Conservation (phyloP, 169 alveolate species). For the Plasmodium fragile region DNA sequence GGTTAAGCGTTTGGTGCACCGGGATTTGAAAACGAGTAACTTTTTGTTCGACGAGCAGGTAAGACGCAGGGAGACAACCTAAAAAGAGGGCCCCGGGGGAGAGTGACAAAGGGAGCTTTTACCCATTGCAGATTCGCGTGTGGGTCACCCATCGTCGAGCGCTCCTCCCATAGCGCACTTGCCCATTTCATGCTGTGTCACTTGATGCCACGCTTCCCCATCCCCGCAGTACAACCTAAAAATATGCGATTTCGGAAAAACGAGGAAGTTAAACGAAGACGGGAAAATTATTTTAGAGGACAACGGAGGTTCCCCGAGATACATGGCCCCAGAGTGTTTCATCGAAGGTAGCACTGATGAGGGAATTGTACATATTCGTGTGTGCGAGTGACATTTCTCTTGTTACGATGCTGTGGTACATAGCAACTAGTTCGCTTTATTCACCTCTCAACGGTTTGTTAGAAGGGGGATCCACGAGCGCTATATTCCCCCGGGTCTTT, state of each 20-base stretch:
- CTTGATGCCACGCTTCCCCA: not conserved
- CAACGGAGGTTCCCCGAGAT: conserved; percentile 90
- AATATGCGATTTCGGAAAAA: conserved; percentile 89
- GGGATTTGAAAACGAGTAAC: conserved; percentile 88
- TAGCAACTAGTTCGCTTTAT: not conserved
- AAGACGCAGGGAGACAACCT: not conserved
- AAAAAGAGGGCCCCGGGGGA: not conserved
- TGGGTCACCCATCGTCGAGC: not conserved
- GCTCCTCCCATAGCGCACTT: not conserved
- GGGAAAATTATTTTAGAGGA: conserved; percentile 85
- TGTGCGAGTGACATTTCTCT: not conserved
- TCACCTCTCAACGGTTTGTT: not conserved
- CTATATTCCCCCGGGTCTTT: no score
- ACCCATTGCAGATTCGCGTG: not conserved
- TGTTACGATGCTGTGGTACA: not conserved
- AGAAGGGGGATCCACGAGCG: not conserved
- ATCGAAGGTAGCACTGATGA: conserved; percentile 74
- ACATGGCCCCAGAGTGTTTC: conserved; percentile 91
- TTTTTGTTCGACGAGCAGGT: conserved; percentile 81
- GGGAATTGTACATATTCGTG: not conserved
- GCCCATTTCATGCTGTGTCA: not conserved
- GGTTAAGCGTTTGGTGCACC: conserved; percentile 81
- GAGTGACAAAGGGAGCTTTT: not conserved
- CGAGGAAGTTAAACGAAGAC: conserved; percentile 78
- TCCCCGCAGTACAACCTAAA: conserved; percentile 77